Percentiles rank a stretch among this genome's conserved stretches.
phyloP scores from a whole-genome alignment of 1,139 yeast genomes.

The Diutina catenulata region DNA sequence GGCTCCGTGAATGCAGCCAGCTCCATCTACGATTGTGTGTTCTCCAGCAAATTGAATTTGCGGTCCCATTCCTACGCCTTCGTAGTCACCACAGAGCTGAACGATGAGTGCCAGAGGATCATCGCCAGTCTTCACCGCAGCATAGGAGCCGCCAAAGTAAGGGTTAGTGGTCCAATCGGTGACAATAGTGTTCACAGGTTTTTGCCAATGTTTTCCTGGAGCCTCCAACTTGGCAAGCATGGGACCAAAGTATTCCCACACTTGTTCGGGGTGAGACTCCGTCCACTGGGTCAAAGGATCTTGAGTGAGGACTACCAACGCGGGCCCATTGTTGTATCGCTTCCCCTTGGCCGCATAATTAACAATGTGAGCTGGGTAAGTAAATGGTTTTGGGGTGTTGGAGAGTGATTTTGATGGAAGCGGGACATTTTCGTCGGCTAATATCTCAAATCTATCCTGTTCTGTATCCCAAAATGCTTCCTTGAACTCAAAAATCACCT shows the following conservation, averaged over 20 bases:
- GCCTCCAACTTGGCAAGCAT: constrained; percentile 18
- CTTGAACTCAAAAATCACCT: constrained; percentile 64
- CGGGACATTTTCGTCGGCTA: constrained; percentile 18
- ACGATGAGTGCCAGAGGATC: constrained; percentile 53
- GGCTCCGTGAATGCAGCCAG: constrained; percentile 81
- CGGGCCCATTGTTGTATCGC: constrained; percentile 16
- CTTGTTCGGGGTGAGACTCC: constrained; percentile 24
- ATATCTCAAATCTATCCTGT: constrained; percentile 39
- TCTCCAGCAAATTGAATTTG: constrained; percentile 76
- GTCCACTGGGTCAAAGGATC: constrained; percentile 51
- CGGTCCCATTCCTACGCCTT: constrained; percentile 24
- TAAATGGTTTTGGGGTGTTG: constrained; percentile 16
- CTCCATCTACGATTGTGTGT: constrained; percentile 64
- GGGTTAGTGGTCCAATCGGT: constrained; percentile 66
- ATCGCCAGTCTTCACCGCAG: constrained; percentile 56
- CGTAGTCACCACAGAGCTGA: constrained; percentile 32
- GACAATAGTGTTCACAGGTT: constrained; percentile 41
- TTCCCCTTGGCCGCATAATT: constrained; percentile 18
- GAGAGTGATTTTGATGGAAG: constrained; percentile 6
- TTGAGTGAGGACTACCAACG: constrained; percentile 54
- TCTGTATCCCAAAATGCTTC: constrained; percentile 51
- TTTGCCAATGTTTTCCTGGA: constrained; percentile 6
- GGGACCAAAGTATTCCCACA: constrained; percentile 30
- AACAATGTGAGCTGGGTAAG: constrained; percentile 19
- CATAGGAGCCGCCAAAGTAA: constrained; percentile 62